Evolutionary conservation across 108 stramenopile species (phyloP), one percentile per base, ranked within the genome.

Genomic region (Bacterosira constricta): DNA sequence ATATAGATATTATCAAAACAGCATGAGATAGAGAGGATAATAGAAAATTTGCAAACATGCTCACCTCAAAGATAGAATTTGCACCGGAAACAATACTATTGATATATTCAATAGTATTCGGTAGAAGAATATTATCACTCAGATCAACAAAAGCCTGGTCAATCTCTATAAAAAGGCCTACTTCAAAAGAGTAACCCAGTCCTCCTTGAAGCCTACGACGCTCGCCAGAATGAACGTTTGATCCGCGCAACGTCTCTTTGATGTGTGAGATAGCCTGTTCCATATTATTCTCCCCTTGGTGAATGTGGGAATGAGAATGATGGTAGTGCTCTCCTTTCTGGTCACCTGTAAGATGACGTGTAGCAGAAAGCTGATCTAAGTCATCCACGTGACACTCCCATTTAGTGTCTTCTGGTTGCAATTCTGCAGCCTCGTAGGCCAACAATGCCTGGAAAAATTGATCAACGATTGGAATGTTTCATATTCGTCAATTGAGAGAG

Each of bases 1-100:
- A 29, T 2, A 34, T 2, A 55, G 18, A 34, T 6, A 34, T 1
- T 17, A 34, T 35, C 27, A n/a, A 53, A 27, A 23, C 4, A 21
- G 21, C 3, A 0, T 15, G 13, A 15, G 27, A 5, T 31, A 8
- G 30, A 10, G 26, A 10, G n/a, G 10, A 1, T 13, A 29, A 2
- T 32, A 44, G 0, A 13, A 44, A n/a, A 10, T 11, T 9, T 3
- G 0, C 10, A 1, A 26, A 1, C 9, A 45, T 34, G 15, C 23
- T 45, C 42, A 44, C 42, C 59, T 61, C 59, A 37, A 13, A 61
- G 18, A 61, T 45, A 17, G 49, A 45, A 17, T 63, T 63, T 31
- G 62, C 62, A 20, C 62, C 62, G 21, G 23, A 23, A 15, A 61
- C 45, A 23, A 34, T 32, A 34, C 36, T 18, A 56, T 34, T 56